Evolutionary conservation across 495 filamentous ascomycete genomes (phyloP).

Genomic region (Bryoglossum gracile): DNA sequence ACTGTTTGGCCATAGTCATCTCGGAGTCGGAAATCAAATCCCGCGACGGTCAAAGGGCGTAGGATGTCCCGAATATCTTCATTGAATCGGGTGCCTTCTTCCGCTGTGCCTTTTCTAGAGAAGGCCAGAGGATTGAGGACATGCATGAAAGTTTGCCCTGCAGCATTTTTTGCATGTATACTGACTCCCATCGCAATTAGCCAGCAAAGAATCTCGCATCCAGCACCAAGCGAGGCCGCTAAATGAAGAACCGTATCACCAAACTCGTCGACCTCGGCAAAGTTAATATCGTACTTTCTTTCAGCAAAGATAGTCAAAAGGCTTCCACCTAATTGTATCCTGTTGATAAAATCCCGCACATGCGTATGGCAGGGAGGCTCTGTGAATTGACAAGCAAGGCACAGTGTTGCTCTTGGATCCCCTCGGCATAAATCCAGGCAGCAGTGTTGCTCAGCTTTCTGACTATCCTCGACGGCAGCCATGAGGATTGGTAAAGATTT

Average conservation of each 20-base stretch:
- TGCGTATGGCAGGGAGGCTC: not conserved
- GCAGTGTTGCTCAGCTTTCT: not conserved
- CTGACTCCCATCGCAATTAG: not conserved
- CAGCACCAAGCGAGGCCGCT: not conserved
- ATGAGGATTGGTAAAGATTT: not conserved
- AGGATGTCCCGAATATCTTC: not conserved
- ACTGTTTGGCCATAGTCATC: constrained; percentile 2
- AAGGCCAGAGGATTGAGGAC: not conserved
- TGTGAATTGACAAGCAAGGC: not conserved
- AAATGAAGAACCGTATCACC: constrained; percentile 1
- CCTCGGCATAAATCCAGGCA: not conserved
- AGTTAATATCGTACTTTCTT: not conserved
- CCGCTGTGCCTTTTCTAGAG: not conserved
- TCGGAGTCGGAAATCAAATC: constrained; percentile 1
- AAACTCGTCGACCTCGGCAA: not conserved
- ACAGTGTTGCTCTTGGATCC: not conserved
- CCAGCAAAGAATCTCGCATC: not conserved
- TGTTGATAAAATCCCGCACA: not conserved
- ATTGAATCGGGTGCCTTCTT: not conserved
- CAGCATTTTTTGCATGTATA: not conserved
- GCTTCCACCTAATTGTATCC: not conserved
- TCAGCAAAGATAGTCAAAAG: not conserved
- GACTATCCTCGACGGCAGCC: not conserved
- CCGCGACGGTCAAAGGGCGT: not conserved
- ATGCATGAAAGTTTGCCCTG: constrained; percentile 4